Percentiles rank a stretch among this genome's conserved stretches.
Conservation (phyloP, 371 early-diverging fungal genomes). For the Apophysomyces sp. region DNA sequence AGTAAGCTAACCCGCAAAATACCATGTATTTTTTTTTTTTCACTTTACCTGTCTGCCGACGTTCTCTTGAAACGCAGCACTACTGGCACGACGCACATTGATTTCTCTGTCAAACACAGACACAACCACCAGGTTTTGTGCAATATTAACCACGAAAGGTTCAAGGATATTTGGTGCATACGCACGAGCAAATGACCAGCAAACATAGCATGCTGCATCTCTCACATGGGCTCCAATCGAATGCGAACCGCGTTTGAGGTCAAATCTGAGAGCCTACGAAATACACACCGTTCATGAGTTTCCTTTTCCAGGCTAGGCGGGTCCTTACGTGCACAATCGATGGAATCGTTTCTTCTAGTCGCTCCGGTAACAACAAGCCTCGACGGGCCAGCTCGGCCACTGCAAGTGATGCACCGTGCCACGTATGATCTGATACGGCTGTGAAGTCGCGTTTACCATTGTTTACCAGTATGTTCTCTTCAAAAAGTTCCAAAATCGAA, state of each 20-base stretch:
- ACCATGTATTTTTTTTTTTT: not conserved
- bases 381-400: conserved; percentile 91
- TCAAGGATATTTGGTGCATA: conserved; percentile 73
- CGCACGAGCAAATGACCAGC: conserved; percentile 96
- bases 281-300: not conserved
- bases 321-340: conserved; percentile 64
- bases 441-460: conserved; percentile 62
- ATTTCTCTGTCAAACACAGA: conserved; percentile 93
- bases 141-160: conserved; percentile 62
- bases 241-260: conserved; percentile 82
- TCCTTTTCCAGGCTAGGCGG: not conserved
- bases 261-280: conserved; percentile 78
- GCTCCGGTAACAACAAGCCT: conserved; percentile 76
- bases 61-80: conserved; percentile 97
- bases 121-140: conserved; percentile 73
- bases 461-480: conserved; percentile 58
- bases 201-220: conserved; percentile 95
- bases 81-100: conserved; percentile 91
- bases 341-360: conserved; percentile 69
- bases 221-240: conserved; percentile 94
- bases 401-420: conserved; percentile 95
- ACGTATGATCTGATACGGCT: conserved; percentile 84
- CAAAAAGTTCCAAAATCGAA: conserved; percentile 73
- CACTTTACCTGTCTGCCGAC: conserved; percentile 84
- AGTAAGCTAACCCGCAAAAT: no score